These are phyloP conservation scores for Aphanomyces euteiches DNA, from an alignment of 352 stramenopile genomes.

Conservation along the genomic window DNA sequence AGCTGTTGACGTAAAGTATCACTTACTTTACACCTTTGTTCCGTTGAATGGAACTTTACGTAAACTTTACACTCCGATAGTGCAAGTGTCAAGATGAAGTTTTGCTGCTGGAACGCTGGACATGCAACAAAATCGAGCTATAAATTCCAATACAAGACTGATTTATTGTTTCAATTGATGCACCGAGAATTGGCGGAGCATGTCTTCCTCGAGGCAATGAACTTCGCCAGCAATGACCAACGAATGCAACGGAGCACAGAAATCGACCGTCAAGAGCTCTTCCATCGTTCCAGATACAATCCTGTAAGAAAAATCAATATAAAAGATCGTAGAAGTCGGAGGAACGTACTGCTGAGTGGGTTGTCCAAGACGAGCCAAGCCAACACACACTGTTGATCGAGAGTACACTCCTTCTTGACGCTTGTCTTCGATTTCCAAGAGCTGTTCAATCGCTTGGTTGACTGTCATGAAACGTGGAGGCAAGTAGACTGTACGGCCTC, in stretches of 20 bases:
- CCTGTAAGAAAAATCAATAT: neutral
- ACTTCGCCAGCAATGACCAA: conserved; percentile 95
- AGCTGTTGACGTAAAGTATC: too few species aligned
- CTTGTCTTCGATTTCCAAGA: conserved; percentile 92
- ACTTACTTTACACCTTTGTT: too few species aligned
- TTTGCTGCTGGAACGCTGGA: too few species aligned
- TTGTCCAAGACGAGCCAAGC: conserved; percentile 94
- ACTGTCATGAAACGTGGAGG: conserved; percentile 98
- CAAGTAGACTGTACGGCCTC: conserved; percentile 89
- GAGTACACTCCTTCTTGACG: conserved; percentile 84
- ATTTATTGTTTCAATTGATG: conserved; percentile 6
- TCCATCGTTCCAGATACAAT: conserved; percentile 96
- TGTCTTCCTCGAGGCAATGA: conserved; percentile 95
- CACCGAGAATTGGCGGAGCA: conserved; percentile 44
- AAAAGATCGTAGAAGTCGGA: neutral
- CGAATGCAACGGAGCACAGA: conserved; percentile 95
- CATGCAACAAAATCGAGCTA: neutral
- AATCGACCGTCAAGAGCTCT: conserved; percentile 91
- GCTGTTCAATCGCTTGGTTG: conserved; percentile 92
- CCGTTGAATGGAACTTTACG: too few species aligned
- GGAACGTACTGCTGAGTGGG: conserved; percentile 51
- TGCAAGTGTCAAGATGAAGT: too few species aligned
- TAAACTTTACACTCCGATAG: too few species aligned
- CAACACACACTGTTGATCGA: conserved; percentile 82
- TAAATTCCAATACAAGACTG: neutral